Conservation (phyloP, 2,329 filamentous ascomycete genomes). For the Colletotrichum tofieldiae region DNA sequence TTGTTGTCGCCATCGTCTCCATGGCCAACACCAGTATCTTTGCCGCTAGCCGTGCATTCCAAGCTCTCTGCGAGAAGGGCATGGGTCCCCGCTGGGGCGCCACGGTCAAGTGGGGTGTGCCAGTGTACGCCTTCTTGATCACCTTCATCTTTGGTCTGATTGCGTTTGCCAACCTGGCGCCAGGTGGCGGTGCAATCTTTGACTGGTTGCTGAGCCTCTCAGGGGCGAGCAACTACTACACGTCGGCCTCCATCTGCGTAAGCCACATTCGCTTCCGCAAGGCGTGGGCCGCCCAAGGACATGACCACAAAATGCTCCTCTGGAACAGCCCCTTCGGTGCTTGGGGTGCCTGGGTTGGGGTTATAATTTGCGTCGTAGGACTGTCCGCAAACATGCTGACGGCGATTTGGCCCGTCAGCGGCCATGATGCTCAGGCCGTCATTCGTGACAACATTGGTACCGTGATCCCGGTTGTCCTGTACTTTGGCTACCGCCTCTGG, state of each 20-base stretch:
- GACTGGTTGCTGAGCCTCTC: conserved; percentile 63
- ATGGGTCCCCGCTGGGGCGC: conserved; percentile 53
- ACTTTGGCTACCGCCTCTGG: conserved; percentile 47
- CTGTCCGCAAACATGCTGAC: conserved; percentile 51
- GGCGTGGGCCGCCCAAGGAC: conserved; percentile 57
- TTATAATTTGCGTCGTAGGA: conserved; percentile 49
- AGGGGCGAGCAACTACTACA: conserved; percentile 63
- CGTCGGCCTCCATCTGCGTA: conserved; percentile 63
- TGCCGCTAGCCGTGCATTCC: conserved; percentile 55
- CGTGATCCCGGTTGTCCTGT: conserved; percentile 47
- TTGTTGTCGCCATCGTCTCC: conserved; percentile 53
- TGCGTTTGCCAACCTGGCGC: conserved; percentile 60
- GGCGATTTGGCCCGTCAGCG: conserved; percentile 45
- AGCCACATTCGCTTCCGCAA: conserved; percentile 63
- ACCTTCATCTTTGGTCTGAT: conserved; percentile 59
- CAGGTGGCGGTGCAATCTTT: conserved; percentile 57
- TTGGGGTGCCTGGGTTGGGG: conserved; percentile 46
- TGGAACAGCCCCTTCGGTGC: conserved; percentile 51
- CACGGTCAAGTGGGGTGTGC: conserved; percentile 56
- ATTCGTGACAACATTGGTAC: conserved; percentile 51
- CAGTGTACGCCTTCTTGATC: conserved; percentile 58
- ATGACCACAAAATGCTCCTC: conserved; percentile 53
- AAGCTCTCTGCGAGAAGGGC: conserved; percentile 53
- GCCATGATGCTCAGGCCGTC: conserved; percentile 43
- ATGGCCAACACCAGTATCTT: conserved; percentile 61